Evolutionary conservation across 192 early-diverging fungal genomes (phyloP), one percentile per base, ranked within the genome.

Genomic region (Linnemannia hyalina): DNA sequence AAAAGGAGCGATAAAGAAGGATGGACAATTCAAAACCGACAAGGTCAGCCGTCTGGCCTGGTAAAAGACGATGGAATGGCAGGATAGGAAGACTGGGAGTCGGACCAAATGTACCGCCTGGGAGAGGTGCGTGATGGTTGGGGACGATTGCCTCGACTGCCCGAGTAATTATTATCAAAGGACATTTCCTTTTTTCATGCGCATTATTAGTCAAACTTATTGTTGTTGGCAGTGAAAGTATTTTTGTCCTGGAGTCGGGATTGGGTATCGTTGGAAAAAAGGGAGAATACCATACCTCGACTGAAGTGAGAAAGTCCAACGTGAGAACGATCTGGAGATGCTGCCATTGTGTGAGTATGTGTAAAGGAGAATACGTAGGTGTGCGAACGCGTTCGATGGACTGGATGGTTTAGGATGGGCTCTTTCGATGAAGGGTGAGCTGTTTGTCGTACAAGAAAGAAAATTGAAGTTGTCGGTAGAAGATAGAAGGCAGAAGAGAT

Each of bases 301-400:
- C 60, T 65, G 26, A 65, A 65, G 60, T 65, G 60, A 15, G 60
- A 65, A 32, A 65, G 26, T 13, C 60, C 60, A 65, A 65, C 29
- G 26, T 65, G 60, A 32, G 60, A 65, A 32, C 60, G 60, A 29
- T 65, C 60, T 65, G 60, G 60, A 35, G 60, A 65, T 65, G 60
- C 60, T 65, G 60, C 60, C 60, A 65, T 65, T 65, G 10, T 35
- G 60, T 13, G 60, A 32, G 32, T 10, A 29, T 65, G 4, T 65
- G 60, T 29, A 32, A 1, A 29, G 7, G 29, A 8, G 26, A 11
- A 65, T 60, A 55, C 29, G 57, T 6, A 1, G 57, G 5, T 32
- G 26, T 32, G 3, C 35, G 60, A 32, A 65, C 60, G 60, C 60
- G 60, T 65, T 52, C 20, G 18, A 52, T 52, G 49, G 49, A 20